Percentiles rank a stretch among this genome's conserved stretches.
Evolutionary conservation across 2,329 filamentous ascomycete species (phyloP).

Genomic region (Fusarium sp.): DNA sequence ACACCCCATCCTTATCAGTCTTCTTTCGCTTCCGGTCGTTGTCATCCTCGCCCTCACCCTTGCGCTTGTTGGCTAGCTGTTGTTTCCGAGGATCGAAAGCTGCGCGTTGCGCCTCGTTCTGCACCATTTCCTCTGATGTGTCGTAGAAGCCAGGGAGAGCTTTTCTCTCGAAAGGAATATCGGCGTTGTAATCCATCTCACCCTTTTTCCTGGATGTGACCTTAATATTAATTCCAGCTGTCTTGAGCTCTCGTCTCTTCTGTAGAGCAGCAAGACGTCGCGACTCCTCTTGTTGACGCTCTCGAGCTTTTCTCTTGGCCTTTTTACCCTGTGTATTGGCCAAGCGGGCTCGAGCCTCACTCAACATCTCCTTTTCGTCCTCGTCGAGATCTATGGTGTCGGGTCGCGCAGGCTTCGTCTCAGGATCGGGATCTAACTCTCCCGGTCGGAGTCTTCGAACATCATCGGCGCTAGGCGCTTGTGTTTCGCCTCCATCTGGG

Average conservation of each 20-base stretch:
- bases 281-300: constrained; percentile 94
- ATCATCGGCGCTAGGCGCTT: constrained; percentile 90
- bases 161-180: constrained; percentile 96
- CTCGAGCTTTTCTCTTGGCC: constrained; percentile 95
- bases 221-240: constrained; percentile 98
- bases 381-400: constrained; percentile 99
- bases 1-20: constrained; percentile 82
- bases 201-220: constrained; percentile 89
- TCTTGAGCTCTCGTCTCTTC: constrained; percentile 96
- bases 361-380: constrained; percentile 99
- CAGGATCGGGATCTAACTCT: constrained; percentile 95
- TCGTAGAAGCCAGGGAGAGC: constrained; percentile 92
- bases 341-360: constrained; percentile 92
- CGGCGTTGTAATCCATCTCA: constrained; percentile 99
- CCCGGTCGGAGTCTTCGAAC: constrained; percentile 88
- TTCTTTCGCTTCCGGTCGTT: constrained; percentile 87
- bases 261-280: constrained; percentile 88
- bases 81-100: constrained; percentile 93
- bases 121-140: constrained; percentile 79
- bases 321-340: constrained; percentile 99
- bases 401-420: constrained; percentile 92
- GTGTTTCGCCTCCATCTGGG: constrained; percentile 83
- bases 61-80: constrained; percentile 89
- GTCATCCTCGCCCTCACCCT: constrained; percentile 87
- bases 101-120: constrained; percentile 84